A percentile compares a stretch with the other conserved stretches of the same genome.
Conservation (phyloP, 768 basidiomycete species). For the Russula olivacea region DNA sequence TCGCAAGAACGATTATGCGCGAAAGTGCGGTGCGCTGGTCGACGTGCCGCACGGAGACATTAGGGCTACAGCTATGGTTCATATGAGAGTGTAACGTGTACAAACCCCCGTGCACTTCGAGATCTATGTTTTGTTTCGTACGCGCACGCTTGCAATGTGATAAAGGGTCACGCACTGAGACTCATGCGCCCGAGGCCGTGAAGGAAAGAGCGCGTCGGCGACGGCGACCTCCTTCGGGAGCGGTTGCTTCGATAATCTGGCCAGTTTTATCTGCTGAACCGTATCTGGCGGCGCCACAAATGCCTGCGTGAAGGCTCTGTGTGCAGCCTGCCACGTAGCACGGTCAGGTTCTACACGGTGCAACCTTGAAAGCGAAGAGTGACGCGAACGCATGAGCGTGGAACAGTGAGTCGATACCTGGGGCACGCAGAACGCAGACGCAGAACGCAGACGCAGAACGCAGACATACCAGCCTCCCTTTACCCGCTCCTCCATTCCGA, state of each 20-base stretch:
- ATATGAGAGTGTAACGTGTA: too few relatives aligned
- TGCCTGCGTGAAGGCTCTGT: conserved; percentile 47
- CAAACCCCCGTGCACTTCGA: conserved; percentile 82
- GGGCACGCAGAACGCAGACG: too few relatives aligned
- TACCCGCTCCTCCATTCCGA: conserved; percentile 64
- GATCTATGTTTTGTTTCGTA: conserved; percentile 38
- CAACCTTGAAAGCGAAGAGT: conserved; percentile 27
- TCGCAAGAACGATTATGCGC: too few relatives aligned
- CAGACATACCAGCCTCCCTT: conserved; percentile 40
- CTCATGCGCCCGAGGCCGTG: conserved; percentile 70
- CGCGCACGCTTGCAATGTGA: neutral
- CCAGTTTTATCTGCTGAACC: conserved; percentile 52
- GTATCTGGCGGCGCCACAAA: conserved; percentile 54
- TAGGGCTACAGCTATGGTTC: too few relatives aligned
- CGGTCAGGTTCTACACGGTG: conserved; percentile 51
- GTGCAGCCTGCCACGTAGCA: conserved; percentile 28
- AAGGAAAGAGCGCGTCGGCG: conserved; percentile 69
- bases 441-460: too few relatives aligned
- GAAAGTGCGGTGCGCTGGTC: too few relatives aligned
- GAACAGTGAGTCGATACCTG: neutral
- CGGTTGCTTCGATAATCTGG: conserved; percentile 46
- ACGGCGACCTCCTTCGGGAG: conserved; percentile 48
- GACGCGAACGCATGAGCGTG: neutral
- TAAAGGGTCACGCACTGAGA: conserved; percentile 50
- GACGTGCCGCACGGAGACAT: too few relatives aligned